Evolutionary conservation across 139 green algal genomes (phyloP).

Genomic region (Tetraselmis chui): DNA sequence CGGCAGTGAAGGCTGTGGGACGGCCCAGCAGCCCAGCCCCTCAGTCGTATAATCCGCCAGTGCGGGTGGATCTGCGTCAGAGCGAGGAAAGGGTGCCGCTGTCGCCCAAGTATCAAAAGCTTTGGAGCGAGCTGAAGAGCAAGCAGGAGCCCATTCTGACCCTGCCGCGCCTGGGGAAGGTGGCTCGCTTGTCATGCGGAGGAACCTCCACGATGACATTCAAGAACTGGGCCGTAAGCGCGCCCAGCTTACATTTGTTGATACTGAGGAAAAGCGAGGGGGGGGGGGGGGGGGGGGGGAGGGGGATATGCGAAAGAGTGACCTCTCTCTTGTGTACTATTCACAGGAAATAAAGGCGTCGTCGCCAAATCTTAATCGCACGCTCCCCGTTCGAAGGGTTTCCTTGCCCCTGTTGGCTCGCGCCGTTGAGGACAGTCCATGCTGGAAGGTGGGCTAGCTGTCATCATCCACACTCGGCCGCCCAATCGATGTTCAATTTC

Average conservation of each 20-base stretch:
- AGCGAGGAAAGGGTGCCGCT: background rate
- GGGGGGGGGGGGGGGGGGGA: too few species aligned
- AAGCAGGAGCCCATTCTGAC: slow-evolving; percentile 1
- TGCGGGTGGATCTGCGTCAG: background rate
- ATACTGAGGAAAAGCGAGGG: too few species aligned
- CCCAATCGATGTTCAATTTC: too few species aligned
- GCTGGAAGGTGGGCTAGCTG: slow-evolving; percentile 14
- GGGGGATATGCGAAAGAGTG: too few species aligned
- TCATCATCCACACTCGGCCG: too few species aligned
- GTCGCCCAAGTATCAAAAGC: background rate
- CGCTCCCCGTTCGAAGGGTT: background rate
- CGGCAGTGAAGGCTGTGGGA: too few species aligned
- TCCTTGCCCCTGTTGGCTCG: background rate
- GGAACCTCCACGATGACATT: background rate
- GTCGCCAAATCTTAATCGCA: background rate
- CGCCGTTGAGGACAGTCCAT: background rate
- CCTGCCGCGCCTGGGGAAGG: background rate
- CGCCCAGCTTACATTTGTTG: too few species aligned
- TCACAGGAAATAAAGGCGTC: background rate
- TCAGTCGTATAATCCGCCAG: background rate
- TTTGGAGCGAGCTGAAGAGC: background rate
- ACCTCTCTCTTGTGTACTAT: background rate
- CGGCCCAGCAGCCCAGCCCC: too few species aligned
- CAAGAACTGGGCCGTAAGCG: background rate
- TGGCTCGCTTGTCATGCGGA: background rate